Evolutionary conservation across 352 stramenopile species (phyloP), one percentile per base, ranked within the genome.

Genomic region (Globisporangium solare): DNA sequence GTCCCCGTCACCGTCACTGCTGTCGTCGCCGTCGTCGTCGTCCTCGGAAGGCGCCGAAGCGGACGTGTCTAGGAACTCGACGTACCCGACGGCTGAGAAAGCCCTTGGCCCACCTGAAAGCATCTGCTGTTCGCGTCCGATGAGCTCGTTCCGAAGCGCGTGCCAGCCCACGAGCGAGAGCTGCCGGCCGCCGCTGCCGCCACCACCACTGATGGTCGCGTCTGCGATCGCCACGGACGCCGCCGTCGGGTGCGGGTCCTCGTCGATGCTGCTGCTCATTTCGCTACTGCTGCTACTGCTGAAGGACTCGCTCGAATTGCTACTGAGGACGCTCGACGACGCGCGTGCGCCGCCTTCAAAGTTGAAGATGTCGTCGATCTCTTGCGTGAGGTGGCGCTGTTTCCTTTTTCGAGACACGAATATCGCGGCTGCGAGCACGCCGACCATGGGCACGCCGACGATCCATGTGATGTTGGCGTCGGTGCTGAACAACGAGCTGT

Each of bases 91-190:
- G 3, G 74, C 68, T 10, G 74, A 73, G 43, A 76, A 49, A 43
- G 76, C 27, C 27, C 27, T 64, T 27, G 85, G 61, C 17, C 76
- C 51, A 0, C 66, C 70, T 13, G 63, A 56, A 4, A 62, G 56
- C 17, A 74, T 64, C 39, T 77, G 51, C 54, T 87, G 76, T 47
- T 87, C 76, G 31, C 76, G 76, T 32, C 71, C 64, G 51, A 83
- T 71, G 56, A 86, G 52, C 45, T 79, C 71, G 32, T 82, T 66
- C 15, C 77, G 66, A 49, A 79, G 67, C 1, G 74, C 73, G 32
- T 74, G 71, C 77, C 77, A 88, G 15, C 74, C 74, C 22, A 81
- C 74, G n/a, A 86, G 55, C 41, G 82, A 76, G n/a, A 88, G 61
- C 20, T 74, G 55, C 4, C 39, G 39, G 10, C 39, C 39, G 10